phyloP scores from a whole-genome alignment of 1,284 basidiomycete genomes.

The Apiotrichum sp. region DNA sequence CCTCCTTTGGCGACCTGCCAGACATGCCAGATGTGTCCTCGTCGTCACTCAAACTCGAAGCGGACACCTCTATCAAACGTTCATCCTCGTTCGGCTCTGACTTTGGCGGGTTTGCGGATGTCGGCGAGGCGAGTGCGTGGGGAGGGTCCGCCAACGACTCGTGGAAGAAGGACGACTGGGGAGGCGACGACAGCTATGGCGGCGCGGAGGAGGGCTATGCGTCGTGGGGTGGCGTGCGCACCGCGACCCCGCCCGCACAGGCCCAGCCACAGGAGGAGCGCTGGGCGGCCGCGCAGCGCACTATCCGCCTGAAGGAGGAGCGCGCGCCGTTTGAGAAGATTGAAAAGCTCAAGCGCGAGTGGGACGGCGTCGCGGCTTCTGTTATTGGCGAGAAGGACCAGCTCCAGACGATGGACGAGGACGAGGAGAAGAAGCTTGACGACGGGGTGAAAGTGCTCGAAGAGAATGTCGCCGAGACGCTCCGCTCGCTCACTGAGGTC shows the following conservation, averaged over 20 bases:
- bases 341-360: constrained; percentile 28
- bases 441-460: constrained; percentile 19
- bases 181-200: constrained; percentile 2
- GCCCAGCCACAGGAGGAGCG: constrained; percentile 22
- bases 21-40: background rate
- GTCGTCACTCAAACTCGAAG: background rate
- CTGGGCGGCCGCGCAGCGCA: constrained; percentile 39
- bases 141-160: background rate
- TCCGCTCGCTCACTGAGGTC: constrained; percentile 24
- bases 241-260: background rate
- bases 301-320: constrained; percentile 27
- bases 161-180: background rate
- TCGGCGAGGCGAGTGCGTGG: background rate
- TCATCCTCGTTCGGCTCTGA: background rate
- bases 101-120: constrained; percentile 5
- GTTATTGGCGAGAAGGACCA: constrained; percentile 22
- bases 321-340: constrained; percentile 38
- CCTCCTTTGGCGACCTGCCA: background rate
- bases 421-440: constrained; percentile 25
- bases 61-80: background rate
- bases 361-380: constrained; percentile 32
- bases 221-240: constrained; percentile 22
- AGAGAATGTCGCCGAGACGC: constrained; percentile 29
- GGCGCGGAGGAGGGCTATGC: constrained; percentile 10
- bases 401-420: constrained; percentile 19